Evolutionary conservation across 768 basidiomycete species (phyloP), one percentile per base, ranked within the genome.

Genomic region (Saitozyma sp.): DNA sequence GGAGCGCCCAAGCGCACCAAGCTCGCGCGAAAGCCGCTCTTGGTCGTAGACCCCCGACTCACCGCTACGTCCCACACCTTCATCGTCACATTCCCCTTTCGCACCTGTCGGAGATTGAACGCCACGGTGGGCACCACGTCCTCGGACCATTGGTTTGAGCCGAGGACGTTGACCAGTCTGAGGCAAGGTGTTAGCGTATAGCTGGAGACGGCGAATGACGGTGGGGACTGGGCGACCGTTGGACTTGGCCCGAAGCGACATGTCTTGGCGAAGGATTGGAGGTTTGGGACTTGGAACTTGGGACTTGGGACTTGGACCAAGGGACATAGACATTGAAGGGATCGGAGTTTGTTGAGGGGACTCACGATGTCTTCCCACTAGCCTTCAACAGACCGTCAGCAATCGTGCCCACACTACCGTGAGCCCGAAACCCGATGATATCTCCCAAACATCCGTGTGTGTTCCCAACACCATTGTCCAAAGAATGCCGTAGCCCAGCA

Each of bases 41-140:
- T 29, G 2, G 29, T 8, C 2, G 42, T 39, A 43, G 48, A 6
- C 40, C 8, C 7, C 39, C 17, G 50, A 61, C 85, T 69, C 65
- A 90, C 92, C 65, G 92, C 92, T 45, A 96, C 90, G 78, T 96
- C 93, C 93, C 93, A 96, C 53, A 96, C 87, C 78, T 92, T 95
- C 74, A 96, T 82, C 0, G 90, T 91, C 0, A 95, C 87, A 63
- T 92, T 94, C 11, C 91, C 92, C 72, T 91, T 92, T 65, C 88
- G 83, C 11, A 95, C 87, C 77, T 90, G 91, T 17, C 90, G 84
- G 71, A 92, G 87, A 70, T 92, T 93, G 83, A 92, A 96, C 8
- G 92, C 91, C 19, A 96, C 89, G 1, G 93, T 96, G 0, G 93
- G 93, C 0, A 92, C 92, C n/a, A 93, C 91, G 58, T 95, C 93